These are phyloP conservation scores for Cinnamomum micranthum DNA, from an alignment of 164 flowering plant species.

Conservation along the genomic window DNA sequence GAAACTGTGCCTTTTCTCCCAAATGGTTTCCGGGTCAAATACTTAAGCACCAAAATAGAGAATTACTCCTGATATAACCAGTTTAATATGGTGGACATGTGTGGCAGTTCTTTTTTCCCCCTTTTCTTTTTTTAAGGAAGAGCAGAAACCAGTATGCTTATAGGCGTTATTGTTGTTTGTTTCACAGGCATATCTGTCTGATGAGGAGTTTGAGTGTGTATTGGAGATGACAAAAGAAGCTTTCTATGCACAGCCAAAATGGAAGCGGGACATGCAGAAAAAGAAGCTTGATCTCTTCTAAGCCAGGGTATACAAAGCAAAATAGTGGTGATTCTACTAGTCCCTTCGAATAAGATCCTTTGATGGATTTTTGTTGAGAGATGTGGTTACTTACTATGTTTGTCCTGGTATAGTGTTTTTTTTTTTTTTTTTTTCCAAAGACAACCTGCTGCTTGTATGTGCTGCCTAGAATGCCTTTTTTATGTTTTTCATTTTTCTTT, in stretches of 20 bases:
- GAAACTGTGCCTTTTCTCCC: too few species aligned
- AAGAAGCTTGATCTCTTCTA: slow-evolving; percentile 80
- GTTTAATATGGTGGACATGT: too few species aligned
- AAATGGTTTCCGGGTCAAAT: too few species aligned
- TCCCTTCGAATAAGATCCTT: background rate
- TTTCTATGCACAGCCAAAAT: slow-evolving; percentile 72
- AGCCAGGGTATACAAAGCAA: background rate
- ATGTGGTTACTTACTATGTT: background rate
- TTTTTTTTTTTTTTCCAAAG: slow-evolving; percentile 16
- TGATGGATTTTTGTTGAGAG: background rate
- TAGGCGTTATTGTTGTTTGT: too few species aligned
- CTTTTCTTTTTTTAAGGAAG: background rate
- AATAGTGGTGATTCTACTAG: slow-evolving; percentile 3
- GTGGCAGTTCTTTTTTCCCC: too few species aligned
- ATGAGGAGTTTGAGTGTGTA: slow-evolving; percentile 62
- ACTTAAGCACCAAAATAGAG: too few species aligned
- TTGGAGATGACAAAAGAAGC: slow-evolving; percentile 76
- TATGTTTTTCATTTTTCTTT: too few species aligned
- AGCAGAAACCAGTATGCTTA: too few species aligned
- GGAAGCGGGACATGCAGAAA: slow-evolving; percentile 98
- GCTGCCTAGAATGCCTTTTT: slow-evolving; percentile 18
- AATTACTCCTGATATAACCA: too few species aligned
- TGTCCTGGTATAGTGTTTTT: slow-evolving; percentile 8
- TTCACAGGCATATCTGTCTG: slow-evolving; percentile 74
- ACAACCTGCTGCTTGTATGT: slow-evolving; percentile 21